phyloP scores from a whole-genome alignment of 2,329 filamentous ascomycete genomes.

The Peltaster fructicola region DNA sequence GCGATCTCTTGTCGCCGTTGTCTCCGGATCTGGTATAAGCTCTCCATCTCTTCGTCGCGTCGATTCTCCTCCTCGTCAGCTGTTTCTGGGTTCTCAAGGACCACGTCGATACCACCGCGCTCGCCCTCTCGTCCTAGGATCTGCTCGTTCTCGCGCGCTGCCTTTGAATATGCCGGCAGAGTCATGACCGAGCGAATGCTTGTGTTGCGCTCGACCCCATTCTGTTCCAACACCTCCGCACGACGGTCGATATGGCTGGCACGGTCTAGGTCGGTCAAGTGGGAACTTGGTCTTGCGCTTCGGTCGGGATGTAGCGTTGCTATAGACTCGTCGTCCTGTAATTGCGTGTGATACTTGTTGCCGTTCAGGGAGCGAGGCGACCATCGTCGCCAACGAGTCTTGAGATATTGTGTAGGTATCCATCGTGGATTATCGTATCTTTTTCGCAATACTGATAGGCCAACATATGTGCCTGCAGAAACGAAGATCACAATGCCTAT shows the following conservation, averaged over 20 bases:
- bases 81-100: conserved; percentile 70
- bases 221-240: conserved; percentile 7
- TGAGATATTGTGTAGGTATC: conserved; percentile 16
- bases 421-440: conserved; percentile 14
- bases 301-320: conserved; percentile 11
- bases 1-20: conserved; percentile 57
- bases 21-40: conserved; percentile 72
- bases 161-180: conserved; percentile 63
- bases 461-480: conserved; percentile 4
- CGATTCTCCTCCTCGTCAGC: conserved; percentile 60
- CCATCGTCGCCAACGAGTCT: conserved; percentile 18
- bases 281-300: conserved; percentile 10
- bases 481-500: no score
- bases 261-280: conserved; percentile 10
- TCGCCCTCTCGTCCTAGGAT: conserved; percentile 82
- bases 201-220: conserved; percentile 55
- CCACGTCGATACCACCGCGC: conserved; percentile 74
- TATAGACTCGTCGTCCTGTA: conserved; percentile 13
- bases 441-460: conserved; percentile 8
- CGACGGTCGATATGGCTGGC: no score
- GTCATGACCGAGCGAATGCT: conserved; percentile 91
- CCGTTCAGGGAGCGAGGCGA: conserved; percentile 8
- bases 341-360: conserved; percentile 14
- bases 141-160: conserved; percentile 57
- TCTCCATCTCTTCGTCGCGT: conserved; percentile 82